These are phyloP conservation scores for Beta lomatogona DNA, from an alignment of 179 eudicot genomes.

Conservation along the genomic window DNA sequence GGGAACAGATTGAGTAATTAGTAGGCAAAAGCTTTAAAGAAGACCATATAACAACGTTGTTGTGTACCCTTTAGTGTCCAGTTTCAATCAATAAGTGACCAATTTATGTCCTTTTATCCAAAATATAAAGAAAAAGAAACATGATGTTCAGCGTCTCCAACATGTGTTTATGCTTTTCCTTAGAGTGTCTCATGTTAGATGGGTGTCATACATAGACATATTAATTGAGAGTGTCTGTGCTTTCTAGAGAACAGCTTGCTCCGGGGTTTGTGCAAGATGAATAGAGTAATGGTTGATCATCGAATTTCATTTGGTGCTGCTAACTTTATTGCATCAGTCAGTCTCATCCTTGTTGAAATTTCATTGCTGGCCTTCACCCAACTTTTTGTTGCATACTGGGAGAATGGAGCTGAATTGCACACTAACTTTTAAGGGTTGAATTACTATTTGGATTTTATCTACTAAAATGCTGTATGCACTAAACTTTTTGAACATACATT, in stretches of 20 bases:
- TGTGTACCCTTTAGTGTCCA: too few relatives aligned
- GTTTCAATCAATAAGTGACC: too few relatives aligned
- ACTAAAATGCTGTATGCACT: background rate
- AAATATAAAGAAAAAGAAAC: too few relatives aligned
- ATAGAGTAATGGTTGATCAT: background rate
- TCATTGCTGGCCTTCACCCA: background rate
- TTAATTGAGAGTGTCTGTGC: background rate
- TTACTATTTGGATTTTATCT: background rate
- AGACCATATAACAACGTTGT: too few relatives aligned
- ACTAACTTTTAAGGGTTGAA: background rate
- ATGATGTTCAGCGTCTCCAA: too few relatives aligned
- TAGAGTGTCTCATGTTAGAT: background rate
- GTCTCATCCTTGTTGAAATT: too few relatives aligned
- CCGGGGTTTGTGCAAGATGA: background rate
- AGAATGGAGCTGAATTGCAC: background rate
- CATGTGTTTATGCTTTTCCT: background rate
- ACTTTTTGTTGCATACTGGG: background rate
- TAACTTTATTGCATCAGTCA: background rate
- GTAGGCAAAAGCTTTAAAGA: too few relatives aligned
- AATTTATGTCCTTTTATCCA: too few relatives aligned
- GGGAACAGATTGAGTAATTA: too few relatives aligned
- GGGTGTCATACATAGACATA: background rate
- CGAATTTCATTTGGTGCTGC: background rate
- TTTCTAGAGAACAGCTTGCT: background rate
- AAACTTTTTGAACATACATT: background rate